Base-by-base conservation (phyloP, 106 monocot species). In the Vanilla planifolia region DNA sequence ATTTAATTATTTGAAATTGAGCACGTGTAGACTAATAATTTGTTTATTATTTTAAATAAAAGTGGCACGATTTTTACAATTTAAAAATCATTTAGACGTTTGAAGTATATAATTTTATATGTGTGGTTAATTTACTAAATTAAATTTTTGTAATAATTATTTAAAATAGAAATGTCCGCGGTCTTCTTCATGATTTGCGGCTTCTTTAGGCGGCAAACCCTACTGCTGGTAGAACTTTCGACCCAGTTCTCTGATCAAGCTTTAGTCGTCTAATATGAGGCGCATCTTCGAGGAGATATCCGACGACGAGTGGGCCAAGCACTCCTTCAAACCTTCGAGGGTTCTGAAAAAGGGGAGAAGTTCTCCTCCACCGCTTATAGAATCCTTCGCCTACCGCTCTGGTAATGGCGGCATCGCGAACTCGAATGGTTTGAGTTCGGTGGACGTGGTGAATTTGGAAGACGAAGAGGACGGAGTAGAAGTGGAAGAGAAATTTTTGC, bases 281-380 rank as follows among this genome's bases (percentile, higher is more conserved):
- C 79, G 95, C 1, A 73, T 25, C 55, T 90, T 84, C 73, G 95
- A 96, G 8, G 90, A 90, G 84, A 96, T 96, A 60, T 87, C 86
- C 62, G 95, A 90, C 59, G 90, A 96, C 7, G 95, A 96, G 71
- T 96, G 95, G 95, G 83, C 80, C 26, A 43, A 76, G 25, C 78
- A 84, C 76, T 19, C 19, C 26, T 90, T 96, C 76, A 68, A 71
- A 17, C 76, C 95, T 25, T 84, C 86, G 32, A 39, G 76, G 20
- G 55, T 87, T 21, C 69, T 96, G 62, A 82, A 80, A 41, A 79
- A 70, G 55, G 30, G 51, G 67, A 75, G 58, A 25, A n/a, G 67
- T 41, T 50, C 63, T 22, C 39, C 74, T 26, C 61, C 62, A 1
- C 81, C 86, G 1, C 53, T 75, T 3, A 84, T 91, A 69, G 96